A percentile compares a stretch with the other conserved stretches of the same genome.
These are phyloP conservation scores for Boletus bicolor DNA, from an alignment of 768 basidiomycete genomes.

Conservation along the genomic window DNA sequence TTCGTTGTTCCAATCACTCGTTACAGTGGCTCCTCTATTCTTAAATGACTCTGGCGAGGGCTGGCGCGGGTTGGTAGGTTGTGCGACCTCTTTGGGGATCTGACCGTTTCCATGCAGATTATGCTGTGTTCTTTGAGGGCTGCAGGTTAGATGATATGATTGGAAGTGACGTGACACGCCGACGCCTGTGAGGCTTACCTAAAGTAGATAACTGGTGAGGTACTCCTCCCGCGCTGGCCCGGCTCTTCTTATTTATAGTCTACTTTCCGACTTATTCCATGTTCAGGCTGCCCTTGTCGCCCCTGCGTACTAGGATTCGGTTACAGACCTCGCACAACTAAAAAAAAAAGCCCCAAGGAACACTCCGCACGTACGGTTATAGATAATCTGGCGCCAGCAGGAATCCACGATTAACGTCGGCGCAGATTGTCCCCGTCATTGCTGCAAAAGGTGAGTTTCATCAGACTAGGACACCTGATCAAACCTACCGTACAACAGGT, in stretches of 20 bases:
- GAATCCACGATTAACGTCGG: not conserved
- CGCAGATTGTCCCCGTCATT: not conserved
- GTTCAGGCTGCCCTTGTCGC: not conserved
- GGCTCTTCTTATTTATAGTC: not conserved
- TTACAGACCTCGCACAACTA: not conserved
- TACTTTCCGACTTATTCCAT: not conserved
- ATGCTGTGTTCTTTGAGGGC: too few species aligned
- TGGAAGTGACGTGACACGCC: not conserved
- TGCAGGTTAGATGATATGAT: not conserved
- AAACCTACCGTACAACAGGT: not conserved
- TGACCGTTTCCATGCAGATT: too few species aligned
- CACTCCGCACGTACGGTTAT: not conserved
- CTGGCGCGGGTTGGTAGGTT: not conserved
- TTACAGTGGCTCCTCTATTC: not conserved
- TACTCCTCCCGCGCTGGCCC: not conserved
- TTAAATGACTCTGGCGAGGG: too few species aligned
- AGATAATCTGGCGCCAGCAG: too few species aligned
- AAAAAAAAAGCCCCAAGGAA: too few species aligned
- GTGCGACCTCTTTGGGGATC: not conserved
- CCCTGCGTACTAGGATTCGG: not conserved
- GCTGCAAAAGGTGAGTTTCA: not conserved
- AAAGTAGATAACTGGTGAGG: constrained; percentile 14
- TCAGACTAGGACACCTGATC: too few species aligned
- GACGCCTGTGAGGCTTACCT: not conserved
- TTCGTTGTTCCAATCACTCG: not conserved